Evolutionary conservation across 805 yeast genomes (phyloP), one percentile per base, ranked within the genome.

Genomic region (Cyberlindnera bimundalis): DNA sequence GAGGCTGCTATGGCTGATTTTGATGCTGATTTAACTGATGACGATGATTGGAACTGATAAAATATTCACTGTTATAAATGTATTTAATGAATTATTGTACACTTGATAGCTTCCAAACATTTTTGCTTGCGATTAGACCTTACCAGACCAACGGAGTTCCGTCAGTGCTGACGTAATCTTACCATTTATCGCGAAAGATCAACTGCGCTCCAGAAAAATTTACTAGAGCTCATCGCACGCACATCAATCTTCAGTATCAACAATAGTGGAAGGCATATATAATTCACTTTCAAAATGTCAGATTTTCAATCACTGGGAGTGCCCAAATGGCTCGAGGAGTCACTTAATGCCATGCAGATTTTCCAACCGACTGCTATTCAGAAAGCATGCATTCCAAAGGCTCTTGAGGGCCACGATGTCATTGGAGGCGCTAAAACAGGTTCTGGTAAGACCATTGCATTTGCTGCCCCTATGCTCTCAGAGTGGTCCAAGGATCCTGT

Each of bases 401-500:
- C 93, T 42, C 59, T 93, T 28, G 71, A 70, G 30, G 65, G 95
- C 7, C 75, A 81, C 51, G 96, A 90, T 61, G 90, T 96, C 64
- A 91, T 93, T 38, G 99, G 99, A 37, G 99, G 99, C 31, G 99
- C 99, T 24, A 85, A 85, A 61, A 93, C 99, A 0, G 99, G 99
- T 64, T 83, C 95, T 14, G 99, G 99, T 75, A 93, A 93, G 60
- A 93, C 99, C 2, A 80, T 93, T 17, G 96, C 98, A 1, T 93
- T 93, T 72, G 98, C 91, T 1, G 95, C 88, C n/a, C 99, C 99
- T 2, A 91, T 93, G 87, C 68, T 93, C 41, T 79, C 95, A 1
- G 74, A 83, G 56, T 93, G 98, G 96, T 85, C 97, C 0, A 84
- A 82, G 50, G 98, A 93, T 60, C 99, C 99, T 1, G 76, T 76